Evolutionary conservation across 1,284 basidiomycete genomes (phyloP).

Genomic region (Cystobasidium pallidum): DNA sequence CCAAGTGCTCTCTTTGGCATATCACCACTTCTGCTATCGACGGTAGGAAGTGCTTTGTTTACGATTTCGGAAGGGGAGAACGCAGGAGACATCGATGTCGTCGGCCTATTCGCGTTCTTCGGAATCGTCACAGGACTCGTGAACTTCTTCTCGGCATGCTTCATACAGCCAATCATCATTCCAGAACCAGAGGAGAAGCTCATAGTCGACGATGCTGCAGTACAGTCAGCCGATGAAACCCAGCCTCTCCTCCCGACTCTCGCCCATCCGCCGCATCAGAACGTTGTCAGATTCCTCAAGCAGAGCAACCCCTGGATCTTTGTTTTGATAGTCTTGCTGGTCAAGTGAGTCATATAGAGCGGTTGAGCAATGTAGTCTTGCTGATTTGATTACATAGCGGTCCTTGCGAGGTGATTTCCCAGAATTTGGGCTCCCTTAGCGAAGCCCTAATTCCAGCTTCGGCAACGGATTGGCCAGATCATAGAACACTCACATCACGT

Average conservation of each 20-base stretch:
- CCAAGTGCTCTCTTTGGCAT: conserved; percentile 52
- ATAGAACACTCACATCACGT: conserved; percentile 42
- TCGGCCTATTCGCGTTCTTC: conserved; percentile 48
- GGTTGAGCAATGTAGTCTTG: too few species aligned
- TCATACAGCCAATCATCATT: conserved; percentile 43
- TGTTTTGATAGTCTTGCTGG: conserved; percentile 47
- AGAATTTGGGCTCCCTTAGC: conserved; percentile 47
- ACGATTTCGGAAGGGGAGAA: conserved; percentile 36
- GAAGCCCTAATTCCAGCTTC: conserved; percentile 45
- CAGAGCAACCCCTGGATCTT: conserved; percentile 50
- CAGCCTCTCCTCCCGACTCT: conserved; percentile 10
- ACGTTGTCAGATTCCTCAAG: conserved; percentile 16
- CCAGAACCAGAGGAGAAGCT: conserved; percentile 15
- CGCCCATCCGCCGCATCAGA: conserved; percentile 23
- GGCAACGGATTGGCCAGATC: conserved; percentile 27
- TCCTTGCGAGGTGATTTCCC: conserved; percentile 50
- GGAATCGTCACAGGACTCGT: conserved; percentile 45
- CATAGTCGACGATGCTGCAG: neutral
- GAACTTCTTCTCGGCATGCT: conserved; percentile 47
- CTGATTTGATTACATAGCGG: too few species aligned
- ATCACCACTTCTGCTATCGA: conserved; percentile 51
- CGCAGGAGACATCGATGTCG: conserved; percentile 48
- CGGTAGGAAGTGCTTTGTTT: conserved; percentile 48
- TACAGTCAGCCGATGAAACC: conserved; percentile 2
- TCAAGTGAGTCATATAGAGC: conserved; percentile 47